phyloP scores from a whole-genome alignment of 306 rosid species.

The Macrotyloma uniflorum region DNA sequence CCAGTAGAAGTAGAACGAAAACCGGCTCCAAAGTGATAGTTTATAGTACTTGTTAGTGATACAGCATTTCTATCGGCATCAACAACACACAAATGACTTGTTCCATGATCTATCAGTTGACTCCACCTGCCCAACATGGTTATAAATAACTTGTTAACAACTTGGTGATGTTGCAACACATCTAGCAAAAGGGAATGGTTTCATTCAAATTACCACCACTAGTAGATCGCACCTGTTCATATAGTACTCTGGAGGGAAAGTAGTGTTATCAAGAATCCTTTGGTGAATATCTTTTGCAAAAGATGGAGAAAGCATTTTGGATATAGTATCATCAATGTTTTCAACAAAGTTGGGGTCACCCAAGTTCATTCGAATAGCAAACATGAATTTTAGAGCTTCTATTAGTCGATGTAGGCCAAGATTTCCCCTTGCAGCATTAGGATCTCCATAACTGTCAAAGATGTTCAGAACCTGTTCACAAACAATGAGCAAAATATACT shows the following conservation, averaged over 20 bases:
- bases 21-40: conserved; percentile 70
- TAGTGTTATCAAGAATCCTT: conserved; percentile 76
- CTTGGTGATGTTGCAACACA: conserved; percentile 7
- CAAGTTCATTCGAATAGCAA: conserved; percentile 79
- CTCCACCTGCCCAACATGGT: conserved; percentile 70
- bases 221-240: conserved; percentile 56
- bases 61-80: conserved; percentile 91
- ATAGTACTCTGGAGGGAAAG: conserved; percentile 88
- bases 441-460: conserved; percentile 63
- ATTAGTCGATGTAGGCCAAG: conserved; percentile 81
- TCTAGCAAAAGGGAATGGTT: conserved; percentile 25
- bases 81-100: conserved; percentile 90
- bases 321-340: conserved; percentile 41
- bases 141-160: not conserved
- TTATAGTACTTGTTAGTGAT: conserved; percentile 75
- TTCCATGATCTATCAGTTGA: conserved; percentile 94
- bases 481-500: not conserved
- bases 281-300: conserved; percentile 66
- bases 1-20: conserved; percentile 87
- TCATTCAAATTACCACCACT: conserved; percentile 23
- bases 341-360: conserved; percentile 88
- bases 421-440: conserved; percentile 67
- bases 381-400: conserved; percentile 88
- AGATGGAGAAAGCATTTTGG: conserved; percentile 73
- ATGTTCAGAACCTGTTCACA: conserved; percentile 71